A percentile compares a stretch with the other conserved stretches of the same genome.
Conservation (phyloP, 2,329 filamentous ascomycete genomes). For the Trichoderma sp. region DNA sequence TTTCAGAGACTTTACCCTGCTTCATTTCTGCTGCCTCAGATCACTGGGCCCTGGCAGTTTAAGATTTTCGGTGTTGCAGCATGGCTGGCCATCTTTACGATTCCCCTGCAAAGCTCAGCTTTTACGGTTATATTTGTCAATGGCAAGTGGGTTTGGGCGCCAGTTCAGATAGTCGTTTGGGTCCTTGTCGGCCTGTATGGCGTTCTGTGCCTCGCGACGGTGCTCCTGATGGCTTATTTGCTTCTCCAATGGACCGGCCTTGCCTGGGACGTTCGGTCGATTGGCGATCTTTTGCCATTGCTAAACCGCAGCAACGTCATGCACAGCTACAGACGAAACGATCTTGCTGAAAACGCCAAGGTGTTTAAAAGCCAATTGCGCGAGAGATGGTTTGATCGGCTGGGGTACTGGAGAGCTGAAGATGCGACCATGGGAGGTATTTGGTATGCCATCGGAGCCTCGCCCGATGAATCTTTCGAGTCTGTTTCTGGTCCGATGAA, state of each 20-base stretch:
- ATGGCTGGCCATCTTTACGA: conserved; percentile 78
- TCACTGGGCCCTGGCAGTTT: conserved; percentile 67
- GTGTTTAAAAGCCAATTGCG: conserved; percentile 59
- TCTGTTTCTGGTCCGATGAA: conserved; percentile 35
- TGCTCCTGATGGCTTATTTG: conserved; percentile 65
- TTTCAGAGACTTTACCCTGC: conserved; percentile 71
- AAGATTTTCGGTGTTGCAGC: conserved; percentile 68
- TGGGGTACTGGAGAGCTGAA: conserved; percentile 85
- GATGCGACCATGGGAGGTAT: conserved; percentile 64
- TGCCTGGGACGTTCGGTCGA: conserved; percentile 80
- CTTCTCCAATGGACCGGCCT: conserved; percentile 70
- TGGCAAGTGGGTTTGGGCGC: conserved; percentile 75
- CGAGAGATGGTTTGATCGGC: conserved; percentile 65
- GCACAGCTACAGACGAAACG: conserved; percentile 71
- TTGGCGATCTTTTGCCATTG: conserved; percentile 80
- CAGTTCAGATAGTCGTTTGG: conserved; percentile 79
- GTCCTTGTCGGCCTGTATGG: conserved; percentile 74
- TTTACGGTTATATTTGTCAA: conserved; percentile 67
- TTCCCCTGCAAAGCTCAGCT: conserved; percentile 78
- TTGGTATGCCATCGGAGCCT: conserved; percentile 76
- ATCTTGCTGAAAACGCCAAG: conserved; percentile 52
- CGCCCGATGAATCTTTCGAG: conserved; percentile 35
- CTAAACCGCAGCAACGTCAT: conserved; percentile 80
- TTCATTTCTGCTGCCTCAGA: conserved; percentile 65
- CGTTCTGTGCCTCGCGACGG: conserved; percentile 61